These are phyloP conservation scores for Fusarium nanum DNA, from an alignment of 2,329 filamentous ascomycete species.

Conservation along the genomic window DNA sequence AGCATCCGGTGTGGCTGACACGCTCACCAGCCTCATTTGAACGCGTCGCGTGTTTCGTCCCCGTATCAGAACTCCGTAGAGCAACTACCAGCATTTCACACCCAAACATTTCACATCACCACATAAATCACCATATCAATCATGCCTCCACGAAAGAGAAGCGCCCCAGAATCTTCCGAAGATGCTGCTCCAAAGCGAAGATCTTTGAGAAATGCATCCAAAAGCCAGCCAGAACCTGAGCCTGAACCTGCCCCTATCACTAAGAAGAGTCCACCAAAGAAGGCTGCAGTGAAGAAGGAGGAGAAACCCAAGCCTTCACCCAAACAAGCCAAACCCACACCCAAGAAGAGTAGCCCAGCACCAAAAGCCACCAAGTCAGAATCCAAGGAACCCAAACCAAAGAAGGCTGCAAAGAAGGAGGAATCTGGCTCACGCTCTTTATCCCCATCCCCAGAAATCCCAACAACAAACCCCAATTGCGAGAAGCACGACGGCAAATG, in stretches of 20 bases:
- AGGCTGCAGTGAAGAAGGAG: constrained; percentile 7
- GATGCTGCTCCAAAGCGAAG: constrained; percentile 24
- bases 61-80: background rate
- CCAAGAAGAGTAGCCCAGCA: background rate
- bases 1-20: background rate
- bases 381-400: background rate
- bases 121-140: rapidly evolving
- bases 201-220: constrained; percentile 33
- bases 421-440: background rate
- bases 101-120: background rate
- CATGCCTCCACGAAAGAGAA: constrained; percentile 39
- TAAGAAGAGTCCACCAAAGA: background rate
- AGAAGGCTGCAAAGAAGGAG: background rate
- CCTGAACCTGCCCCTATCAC: background rate
- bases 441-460: constrained; percentile 50
- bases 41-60: constrained; percentile 12
- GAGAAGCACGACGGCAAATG: constrained; percentile 56
- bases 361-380: background rate
- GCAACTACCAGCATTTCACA: background rate
- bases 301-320: background rate
- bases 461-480: constrained; percentile 53
- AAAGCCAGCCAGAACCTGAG: background rate
- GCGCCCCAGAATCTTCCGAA: background rate
- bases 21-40: background rate
- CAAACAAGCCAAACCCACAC: background rate